phyloP scores from a whole-genome alignment of 306 rosid species.

The Canavalia ensiformis region DNA sequence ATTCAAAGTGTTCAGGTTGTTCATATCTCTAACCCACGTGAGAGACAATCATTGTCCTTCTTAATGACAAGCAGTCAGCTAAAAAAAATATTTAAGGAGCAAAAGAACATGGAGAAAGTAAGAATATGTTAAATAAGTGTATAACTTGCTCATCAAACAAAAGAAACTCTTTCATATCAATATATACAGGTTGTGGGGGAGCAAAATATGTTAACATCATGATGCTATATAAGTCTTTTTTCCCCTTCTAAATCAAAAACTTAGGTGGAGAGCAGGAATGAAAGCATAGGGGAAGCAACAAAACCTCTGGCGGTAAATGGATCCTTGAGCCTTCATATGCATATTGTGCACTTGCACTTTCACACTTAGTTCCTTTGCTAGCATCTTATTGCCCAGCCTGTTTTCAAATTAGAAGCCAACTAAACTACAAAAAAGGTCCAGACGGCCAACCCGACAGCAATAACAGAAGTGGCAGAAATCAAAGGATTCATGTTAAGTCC shows the following conservation, averaged over 20 bases:
- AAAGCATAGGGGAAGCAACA: constrained; percentile 51
- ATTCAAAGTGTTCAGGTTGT: not conserved
- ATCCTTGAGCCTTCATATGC: constrained; percentile 90
- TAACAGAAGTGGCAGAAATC: too few species aligned
- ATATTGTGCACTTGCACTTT: constrained; percentile 84
- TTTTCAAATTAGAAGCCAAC: constrained; percentile 43
- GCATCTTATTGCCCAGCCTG: constrained; percentile 85
- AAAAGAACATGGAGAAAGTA: not conserved
- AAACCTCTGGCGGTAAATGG: constrained; percentile 87
- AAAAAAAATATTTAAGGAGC: not conserved
- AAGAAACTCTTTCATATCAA: constrained; percentile 29
- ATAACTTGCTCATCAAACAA: not conserved
- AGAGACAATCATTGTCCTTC: constrained; percentile 13
- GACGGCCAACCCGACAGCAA: too few species aligned
- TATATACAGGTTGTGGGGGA: constrained; percentile 13
- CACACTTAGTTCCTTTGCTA: constrained; percentile 81
- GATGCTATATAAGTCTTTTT: not conserved
- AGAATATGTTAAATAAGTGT: not conserved
- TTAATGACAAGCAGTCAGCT: not conserved
- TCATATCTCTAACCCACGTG: not conserved
- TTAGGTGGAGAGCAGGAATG: not conserved
- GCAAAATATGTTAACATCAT: not conserved
- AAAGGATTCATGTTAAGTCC: too few species aligned
- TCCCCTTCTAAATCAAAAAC: not conserved
- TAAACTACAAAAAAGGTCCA: constrained; percentile 11